Conservation (phyloP, 306 rosid genomes). For the Pyrus bretschneideri region DNA sequence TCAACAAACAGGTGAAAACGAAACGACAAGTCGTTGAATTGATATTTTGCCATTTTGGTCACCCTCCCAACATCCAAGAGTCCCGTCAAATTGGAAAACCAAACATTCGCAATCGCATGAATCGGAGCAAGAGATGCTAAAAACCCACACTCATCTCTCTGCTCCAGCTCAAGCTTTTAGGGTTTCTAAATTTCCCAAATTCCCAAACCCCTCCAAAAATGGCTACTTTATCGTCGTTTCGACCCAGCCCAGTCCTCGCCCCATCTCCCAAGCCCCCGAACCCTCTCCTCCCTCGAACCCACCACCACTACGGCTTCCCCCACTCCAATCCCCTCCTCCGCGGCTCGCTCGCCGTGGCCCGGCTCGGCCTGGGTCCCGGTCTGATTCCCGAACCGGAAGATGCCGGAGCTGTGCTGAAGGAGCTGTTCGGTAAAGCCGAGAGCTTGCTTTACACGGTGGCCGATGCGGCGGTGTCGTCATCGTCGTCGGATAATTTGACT, state of each 20-base stretch:
- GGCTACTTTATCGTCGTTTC: conserved; percentile 44
- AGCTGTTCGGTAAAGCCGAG: conserved; percentile 61
- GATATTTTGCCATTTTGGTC: neutral
- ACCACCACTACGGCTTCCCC: conserved; percentile 24
- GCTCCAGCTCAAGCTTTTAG: neutral
- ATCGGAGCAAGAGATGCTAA: neutral
- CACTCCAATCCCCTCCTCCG: conserved; percentile 38
- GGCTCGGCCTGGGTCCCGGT: conserved; percentile 52
- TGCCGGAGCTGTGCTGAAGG: conserved; percentile 39
- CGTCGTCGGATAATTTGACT: conserved; percentile 43
- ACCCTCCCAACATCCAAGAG: neutral
- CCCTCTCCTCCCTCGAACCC: conserved; percentile 36
- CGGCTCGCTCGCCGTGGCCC: conserved; percentile 50
- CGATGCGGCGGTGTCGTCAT: conserved; percentile 62
- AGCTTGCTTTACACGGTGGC: conserved; percentile 74
- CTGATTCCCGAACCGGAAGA: conserved; percentile 51
- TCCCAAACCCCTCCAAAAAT: conserved; percentile 13
- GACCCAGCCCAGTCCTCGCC: conserved; percentile 37
- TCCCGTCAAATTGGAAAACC: neutral
- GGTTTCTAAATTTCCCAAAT: neutral
- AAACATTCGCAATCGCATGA: neutral
- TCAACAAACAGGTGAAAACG: neutral
- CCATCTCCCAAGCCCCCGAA: conserved; percentile 32
- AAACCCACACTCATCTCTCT: neutral
- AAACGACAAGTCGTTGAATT: neutral